Evolutionary conservation across 2,329 filamentous ascomycete species (phyloP), one percentile per base, ranked within the genome.

Genomic region (Trichoderma sp.): DNA sequence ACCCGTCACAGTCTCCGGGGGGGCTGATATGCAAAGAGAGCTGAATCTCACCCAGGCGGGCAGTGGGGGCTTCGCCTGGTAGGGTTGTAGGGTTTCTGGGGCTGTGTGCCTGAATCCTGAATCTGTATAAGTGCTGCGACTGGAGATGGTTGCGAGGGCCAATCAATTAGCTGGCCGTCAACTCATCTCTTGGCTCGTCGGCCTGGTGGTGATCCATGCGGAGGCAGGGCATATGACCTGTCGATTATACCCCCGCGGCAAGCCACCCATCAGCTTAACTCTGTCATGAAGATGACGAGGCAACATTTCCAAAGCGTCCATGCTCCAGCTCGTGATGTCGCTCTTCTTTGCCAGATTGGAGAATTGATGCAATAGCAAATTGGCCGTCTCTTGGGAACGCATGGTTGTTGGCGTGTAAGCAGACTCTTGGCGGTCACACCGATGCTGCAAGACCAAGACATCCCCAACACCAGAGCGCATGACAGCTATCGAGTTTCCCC

Each of bases 131-230:
- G 34, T 51, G 45, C 51, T 43, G 56, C 56, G 15, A 19, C 19
- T 7, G 41, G 47, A 14, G 47, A 39, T 56, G 57, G 30, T 10
- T 43, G 50, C 24, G 17, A 34, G 28, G 21, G 12, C 41, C 59
- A 62, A 45, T 62, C 9, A 30, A 19, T 26, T 55, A 7, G 26
- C 34, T 45, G 59, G 39, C 17, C 58, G 34, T 41, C 4, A n/a
- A 17, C 10, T 39, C 50, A 21, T 51, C 21, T 51, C n/a, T 41
- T 15, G 43, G 26, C 19, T 28, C 28, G 41, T 39, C 59, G 28
- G 19, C 50, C 51, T 63, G 50, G 41, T 34, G 59, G 50, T 54
- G 59, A 63, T 63, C 59, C 48, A 63, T 45, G 59, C 59, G 26
- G 15, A 45, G 28, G 34, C 58, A 39, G 26, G 41, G 59, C 28